phyloP scores from a whole-genome alignment of 1,284 basidiomycete species.

The Mycosarcoma mackinlayi region DNA sequence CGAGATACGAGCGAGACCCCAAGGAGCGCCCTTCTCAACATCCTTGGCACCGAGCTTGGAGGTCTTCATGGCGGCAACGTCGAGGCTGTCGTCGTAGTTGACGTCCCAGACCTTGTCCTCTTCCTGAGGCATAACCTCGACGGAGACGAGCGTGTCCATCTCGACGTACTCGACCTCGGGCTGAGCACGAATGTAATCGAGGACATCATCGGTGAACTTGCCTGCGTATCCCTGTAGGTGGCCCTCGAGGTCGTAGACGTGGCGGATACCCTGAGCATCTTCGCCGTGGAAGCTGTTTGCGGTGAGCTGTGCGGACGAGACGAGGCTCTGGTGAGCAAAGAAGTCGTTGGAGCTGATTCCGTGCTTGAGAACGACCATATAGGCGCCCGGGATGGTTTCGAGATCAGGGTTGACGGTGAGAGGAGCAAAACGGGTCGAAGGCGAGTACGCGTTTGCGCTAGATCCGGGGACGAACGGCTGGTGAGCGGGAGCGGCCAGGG shows the following conservation, averaged over 20 bases:
- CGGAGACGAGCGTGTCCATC: conserved; percentile 73
- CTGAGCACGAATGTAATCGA: conserved; percentile 83
- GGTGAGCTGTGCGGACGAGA: conserved; percentile 52
- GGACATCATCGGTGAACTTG: conserved; percentile 78
- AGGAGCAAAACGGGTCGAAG: conserved; percentile 47
- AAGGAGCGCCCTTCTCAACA: conserved; percentile 82
- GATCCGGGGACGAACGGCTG: conserved; percentile 54
- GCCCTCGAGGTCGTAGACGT: conserved; percentile 61
- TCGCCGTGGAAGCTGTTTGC: conserved; percentile 55
- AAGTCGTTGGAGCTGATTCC: conserved; percentile 57
- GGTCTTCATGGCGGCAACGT: conserved; percentile 70
- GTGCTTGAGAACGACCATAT: conserved; percentile 67
- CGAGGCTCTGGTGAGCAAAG: conserved; percentile 54
- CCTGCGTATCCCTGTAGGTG: conserved; percentile 84
- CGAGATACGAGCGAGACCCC: conserved; percentile 96
- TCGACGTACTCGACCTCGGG: conserved; percentile 95
- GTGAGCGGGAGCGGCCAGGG: conserved; percentile 46
- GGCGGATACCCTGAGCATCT: conserved; percentile 53
- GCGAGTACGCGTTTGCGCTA: conserved; percentile 45
- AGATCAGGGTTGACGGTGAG: conserved; percentile 51
- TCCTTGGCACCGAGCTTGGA: conserved; percentile 51
- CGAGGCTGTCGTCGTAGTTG: conserved; percentile 75
- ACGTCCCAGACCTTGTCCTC: conserved; percentile 57
- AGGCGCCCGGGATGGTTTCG: conserved; percentile 59
- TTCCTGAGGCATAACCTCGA: conserved; percentile 62